A percentile compares a stretch with the other conserved stretches of the same genome.
Conservation (phyloP, 345 rosid species). For the Abelmoschus esculentus region DNA sequence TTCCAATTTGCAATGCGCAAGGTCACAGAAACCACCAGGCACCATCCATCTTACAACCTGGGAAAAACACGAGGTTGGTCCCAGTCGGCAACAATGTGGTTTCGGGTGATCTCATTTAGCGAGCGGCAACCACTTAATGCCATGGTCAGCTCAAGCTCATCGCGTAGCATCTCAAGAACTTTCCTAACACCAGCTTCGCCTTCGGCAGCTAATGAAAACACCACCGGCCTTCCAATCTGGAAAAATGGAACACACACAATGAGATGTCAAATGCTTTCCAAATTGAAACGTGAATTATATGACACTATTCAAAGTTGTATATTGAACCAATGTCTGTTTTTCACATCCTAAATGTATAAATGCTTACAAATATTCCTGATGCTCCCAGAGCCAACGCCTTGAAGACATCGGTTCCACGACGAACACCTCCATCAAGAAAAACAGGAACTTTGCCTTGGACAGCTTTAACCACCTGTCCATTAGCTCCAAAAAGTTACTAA, state of each 20-base stretch:
- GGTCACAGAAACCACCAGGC: neutral
- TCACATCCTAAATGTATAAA: neutral
- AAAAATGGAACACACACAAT: neutral
- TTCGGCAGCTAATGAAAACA: slow-evolving; percentile 60
- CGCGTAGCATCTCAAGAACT: slow-evolving; percentile 53
- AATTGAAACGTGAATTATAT: no score
- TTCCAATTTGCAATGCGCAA: neutral
- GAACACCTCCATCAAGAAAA: slow-evolving; percentile 90
- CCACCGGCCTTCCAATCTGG: slow-evolving; percentile 85
- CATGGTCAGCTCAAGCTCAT: slow-evolving; percentile 69
- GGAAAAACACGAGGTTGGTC: slow-evolving; percentile 43
- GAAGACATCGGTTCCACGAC: slow-evolving; percentile 97
- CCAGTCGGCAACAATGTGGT: slow-evolving; percentile 65
- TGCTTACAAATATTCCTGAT: slow-evolving; percentile 84
- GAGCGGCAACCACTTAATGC: slow-evolving; percentile 72
- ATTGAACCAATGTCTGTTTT: neutral
- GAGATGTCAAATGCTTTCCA: no score
- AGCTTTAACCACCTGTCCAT: slow-evolving; percentile 74
- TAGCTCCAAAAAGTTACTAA: slow-evolving; percentile 4
- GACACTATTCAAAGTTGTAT: neutral
- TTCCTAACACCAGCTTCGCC: slow-evolving; percentile 61
- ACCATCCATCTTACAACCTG: slow-evolving; percentile 35
- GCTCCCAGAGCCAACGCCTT: slow-evolving; percentile 98
- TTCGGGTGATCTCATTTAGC: slow-evolving; percentile 67
- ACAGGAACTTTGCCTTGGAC: slow-evolving; percentile 80